A percentile compares a stretch with the other conserved stretches of the same genome.
These are phyloP conservation scores for Candida broadrunensis DNA, from an alignment of 805 yeast genomes.

Conservation along the genomic window DNA sequence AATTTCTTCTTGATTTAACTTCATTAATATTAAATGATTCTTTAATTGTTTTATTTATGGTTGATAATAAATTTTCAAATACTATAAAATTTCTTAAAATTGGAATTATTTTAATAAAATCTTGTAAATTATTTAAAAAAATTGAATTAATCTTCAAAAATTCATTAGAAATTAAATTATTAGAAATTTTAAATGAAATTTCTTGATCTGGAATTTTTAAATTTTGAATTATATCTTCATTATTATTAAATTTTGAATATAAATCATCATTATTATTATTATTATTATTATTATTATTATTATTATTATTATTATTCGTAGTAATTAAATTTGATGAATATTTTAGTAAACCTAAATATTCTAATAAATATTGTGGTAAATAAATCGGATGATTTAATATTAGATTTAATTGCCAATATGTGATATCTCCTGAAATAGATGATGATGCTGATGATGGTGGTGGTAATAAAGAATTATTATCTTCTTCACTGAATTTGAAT, in stretches of 20 bases:
- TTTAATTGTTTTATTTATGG: not conserved
- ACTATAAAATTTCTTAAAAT: slow-evolving; percentile 29
- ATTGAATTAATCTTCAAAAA: slow-evolving; percentile 21
- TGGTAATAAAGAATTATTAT: not conserved
- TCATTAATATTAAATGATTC: not conserved
- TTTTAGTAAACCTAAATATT: slow-evolving; percentile 22
- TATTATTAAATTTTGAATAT: not conserved
- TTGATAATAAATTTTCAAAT: slow-evolving; percentile 17
- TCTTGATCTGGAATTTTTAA: not conserved
- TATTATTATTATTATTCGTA: not conserved
- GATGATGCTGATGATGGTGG: not conserved
- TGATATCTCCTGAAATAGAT: not conserved
- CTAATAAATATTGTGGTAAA: slow-evolving; percentile 26
- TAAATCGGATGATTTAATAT: slow-evolving; percentile 21
- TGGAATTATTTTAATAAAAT: slow-evolving; percentile 23
- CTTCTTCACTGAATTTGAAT: not conserved
- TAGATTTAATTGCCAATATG: slow-evolving; percentile 24
- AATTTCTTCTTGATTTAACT: slow-evolving; percentile 7
- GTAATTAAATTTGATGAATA: not conserved
- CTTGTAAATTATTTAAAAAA: slow-evolving; percentile 19
- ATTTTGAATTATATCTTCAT: not conserved
- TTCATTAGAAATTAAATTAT: slow-evolving; percentile 12
- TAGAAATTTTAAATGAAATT: slow-evolving; percentile 3
- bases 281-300: not conserved
- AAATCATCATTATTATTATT: too few relatives aligned